Evolutionary conservation across 2,329 filamentous ascomycete genomes (phyloP), one percentile per base, ranked within the genome.

Genomic region (Claviceps lovelessii): DNA sequence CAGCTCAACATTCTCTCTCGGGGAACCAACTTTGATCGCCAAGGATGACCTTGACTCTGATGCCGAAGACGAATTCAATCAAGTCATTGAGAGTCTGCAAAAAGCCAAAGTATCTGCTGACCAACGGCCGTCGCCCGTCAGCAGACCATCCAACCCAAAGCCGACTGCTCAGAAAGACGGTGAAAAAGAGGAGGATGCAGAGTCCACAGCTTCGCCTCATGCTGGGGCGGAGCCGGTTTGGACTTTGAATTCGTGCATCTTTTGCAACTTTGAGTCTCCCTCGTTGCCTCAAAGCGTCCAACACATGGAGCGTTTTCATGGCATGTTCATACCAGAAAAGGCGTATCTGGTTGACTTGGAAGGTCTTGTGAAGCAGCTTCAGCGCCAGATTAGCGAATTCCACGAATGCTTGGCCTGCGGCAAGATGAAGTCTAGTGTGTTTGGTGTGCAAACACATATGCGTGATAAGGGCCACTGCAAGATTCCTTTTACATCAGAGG

Each of bases 381-480:
- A 89, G 64, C 77, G 84, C 59, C 94, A 90, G 61, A 84, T 98
- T 45, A 79, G 84, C 58, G 80, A 89, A 56, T 81, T 85, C 58
- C 83, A 89, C 65, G 85, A 95, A 68, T 98, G 93, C 68, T 70
- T 98, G 49, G 90, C 84, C 66, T 98, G 93, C 67, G 85, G 87
- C 66, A 94, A 93, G 69, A 70, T 85, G 47, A 88, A 93, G 66
- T 81, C 84, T 58, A 90, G 84, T 13, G 77, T 86, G 0, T 83
- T 84, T 55, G 91, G 88, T 19, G 82, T 90, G 31, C 90, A 96
- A 66, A 96, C 90, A 0, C 93, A 98, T 68, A 98, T 98, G 93
- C 84, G 89, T 48, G 93, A 98, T 68, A 91, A 90, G 67, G 86
- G 89, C 0, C 93, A 98, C 71, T 97, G 91, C 78, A 95, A 90